Percentiles rank a stretch among this genome's conserved stretches.
phyloP scores from a whole-genome alignment of 2,329 filamentous ascomycete species.

The Alternaria angustiovoidea region DNA sequence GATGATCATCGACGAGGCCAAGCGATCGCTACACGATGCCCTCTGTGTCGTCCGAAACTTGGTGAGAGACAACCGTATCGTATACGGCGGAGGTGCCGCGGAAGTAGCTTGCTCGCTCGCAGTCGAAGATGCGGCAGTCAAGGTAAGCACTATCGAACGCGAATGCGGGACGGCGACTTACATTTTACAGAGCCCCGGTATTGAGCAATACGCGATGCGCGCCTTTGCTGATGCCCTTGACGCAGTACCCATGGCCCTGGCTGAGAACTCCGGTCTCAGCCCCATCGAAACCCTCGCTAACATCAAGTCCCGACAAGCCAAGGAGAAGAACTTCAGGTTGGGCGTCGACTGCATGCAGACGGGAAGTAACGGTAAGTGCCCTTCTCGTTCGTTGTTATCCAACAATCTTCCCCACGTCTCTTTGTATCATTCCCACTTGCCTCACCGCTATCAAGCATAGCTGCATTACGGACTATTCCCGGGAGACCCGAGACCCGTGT shows the following conservation, averaged over 20 bases:
- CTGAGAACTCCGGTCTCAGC: conserved; percentile 95
- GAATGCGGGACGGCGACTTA: conserved; percentile 11
- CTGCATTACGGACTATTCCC: conserved; percentile 15
- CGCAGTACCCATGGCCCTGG: conserved; percentile 90
- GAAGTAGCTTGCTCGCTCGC: conserved; percentile 97
- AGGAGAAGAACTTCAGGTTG: conserved; percentile 78
- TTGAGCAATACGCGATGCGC: conserved; percentile 99
- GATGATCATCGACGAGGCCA: conserved; percentile 99
- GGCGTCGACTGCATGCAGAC: conserved; percentile 98
- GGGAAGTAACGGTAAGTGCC: conserved; percentile 77
- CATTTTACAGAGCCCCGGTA: conserved; percentile 75
- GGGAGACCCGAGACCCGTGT: conserved; percentile 28
- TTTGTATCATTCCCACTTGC: conserved; percentile 1
- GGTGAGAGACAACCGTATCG: conserved; percentile 93
- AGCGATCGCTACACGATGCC: conserved; percentile 95
- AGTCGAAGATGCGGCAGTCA: conserved; percentile 91
- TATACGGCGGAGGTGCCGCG: conserved; percentile 95
- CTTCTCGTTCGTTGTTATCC: conserved; percentile 9
- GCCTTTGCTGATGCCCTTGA: conserved; percentile 96
- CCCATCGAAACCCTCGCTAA: conserved; percentile 94
- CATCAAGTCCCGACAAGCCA: conserved; percentile 96
- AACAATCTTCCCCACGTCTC: conserved; percentile 9
- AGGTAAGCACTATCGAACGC: conserved; percentile 56
- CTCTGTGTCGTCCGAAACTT: conserved; percentile 97
- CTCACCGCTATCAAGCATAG: conserved; percentile 25